Evolutionary conservation across 2,329 filamentous ascomycete species (phyloP).

Genomic region (Teratosphaeria pseudoeucalypti): DNA sequence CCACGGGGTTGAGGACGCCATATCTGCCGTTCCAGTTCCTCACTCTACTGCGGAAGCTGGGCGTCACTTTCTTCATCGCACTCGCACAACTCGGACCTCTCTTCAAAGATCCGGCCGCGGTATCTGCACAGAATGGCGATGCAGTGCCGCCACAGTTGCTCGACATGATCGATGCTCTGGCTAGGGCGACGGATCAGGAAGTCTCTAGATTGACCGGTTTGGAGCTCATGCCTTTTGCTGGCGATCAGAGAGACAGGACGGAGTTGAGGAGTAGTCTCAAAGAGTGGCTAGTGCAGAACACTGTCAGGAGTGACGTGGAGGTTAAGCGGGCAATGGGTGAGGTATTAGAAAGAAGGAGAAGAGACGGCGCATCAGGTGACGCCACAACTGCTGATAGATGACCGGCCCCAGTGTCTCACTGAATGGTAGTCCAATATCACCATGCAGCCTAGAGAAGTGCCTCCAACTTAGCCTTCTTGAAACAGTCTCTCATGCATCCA

Average conservation of each 20-base stretch:
- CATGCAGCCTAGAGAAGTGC: no score
- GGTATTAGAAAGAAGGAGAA: conserved; percentile 43
- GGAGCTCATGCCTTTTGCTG: conserved; percentile 70
- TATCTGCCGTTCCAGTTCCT: conserved; percentile 82
- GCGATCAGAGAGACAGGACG: conserved; percentile 54
- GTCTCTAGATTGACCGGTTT: conserved; percentile 59
- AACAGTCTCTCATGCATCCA: no score
- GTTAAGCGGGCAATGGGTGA: conserved; percentile 69
- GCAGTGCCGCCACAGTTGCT: conserved; percentile 50
- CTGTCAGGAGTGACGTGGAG: conserved; percentile 66
- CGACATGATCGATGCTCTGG: conserved; percentile 52
- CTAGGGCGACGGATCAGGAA: conserved; percentile 56
- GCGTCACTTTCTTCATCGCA: conserved; percentile 72
- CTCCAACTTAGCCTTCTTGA: no score
- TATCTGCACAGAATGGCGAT: conserved; percentile 6
- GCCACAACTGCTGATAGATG: background rate
- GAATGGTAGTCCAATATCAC: no score
- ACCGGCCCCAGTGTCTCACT: background rate
- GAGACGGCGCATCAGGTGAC: background rate
- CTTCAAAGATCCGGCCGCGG: conserved; percentile 31
- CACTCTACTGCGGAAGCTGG: conserved; percentile 61
- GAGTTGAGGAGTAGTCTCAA: conserved; percentile 49
- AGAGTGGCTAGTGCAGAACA: conserved; percentile 83
- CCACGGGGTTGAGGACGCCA: conserved; percentile 40
- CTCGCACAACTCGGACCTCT: conserved; percentile 70